Percentiles rank a stretch among this genome's conserved stretches.
phyloP scores from a whole-genome alignment of 2,329 filamentous ascomycete species.

The Cordyceps pruinosa region DNA sequence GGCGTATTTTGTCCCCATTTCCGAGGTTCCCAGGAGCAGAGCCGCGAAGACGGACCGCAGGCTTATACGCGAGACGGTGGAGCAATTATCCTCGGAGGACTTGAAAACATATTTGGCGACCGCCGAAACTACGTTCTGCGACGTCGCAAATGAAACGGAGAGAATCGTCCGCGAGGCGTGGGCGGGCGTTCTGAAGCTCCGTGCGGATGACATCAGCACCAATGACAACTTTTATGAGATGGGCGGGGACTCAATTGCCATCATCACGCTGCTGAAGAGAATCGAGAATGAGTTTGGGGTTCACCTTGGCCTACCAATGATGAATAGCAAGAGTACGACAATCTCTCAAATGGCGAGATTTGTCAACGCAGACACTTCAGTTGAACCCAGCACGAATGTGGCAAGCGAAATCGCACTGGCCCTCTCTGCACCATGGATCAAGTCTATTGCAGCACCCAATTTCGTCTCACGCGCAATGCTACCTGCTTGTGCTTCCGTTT shows the following conservation, averaged over 20 bases:
- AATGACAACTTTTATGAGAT: conserved; percentile 11
- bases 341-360: conserved; percentile 15
- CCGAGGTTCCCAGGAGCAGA: background rate
- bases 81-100: background rate
- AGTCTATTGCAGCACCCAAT: background rate
- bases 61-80: background rate
- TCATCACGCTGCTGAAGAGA: background rate
- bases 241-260: conserved; percentile 8
- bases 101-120: background rate
- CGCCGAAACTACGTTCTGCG: background rate
- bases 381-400: background rate
- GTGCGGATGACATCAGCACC: background rate
- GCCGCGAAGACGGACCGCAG: background rate
- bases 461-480: background rate
- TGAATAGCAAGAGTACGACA: conserved; percentile 18
- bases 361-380: background rate
- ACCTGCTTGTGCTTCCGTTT: background rate
- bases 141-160: background rate
- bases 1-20: background rate
- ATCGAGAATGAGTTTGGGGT: conserved; percentile 14
- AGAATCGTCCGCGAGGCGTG: background rate
- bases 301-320: conserved; percentile 14
- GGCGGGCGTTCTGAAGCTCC: background rate
- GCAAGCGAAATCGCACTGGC: background rate
- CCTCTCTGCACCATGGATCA: background rate